phyloP scores from a whole-genome alignment of 108 stramenopile species.

The Ochromonas danica region DNA sequence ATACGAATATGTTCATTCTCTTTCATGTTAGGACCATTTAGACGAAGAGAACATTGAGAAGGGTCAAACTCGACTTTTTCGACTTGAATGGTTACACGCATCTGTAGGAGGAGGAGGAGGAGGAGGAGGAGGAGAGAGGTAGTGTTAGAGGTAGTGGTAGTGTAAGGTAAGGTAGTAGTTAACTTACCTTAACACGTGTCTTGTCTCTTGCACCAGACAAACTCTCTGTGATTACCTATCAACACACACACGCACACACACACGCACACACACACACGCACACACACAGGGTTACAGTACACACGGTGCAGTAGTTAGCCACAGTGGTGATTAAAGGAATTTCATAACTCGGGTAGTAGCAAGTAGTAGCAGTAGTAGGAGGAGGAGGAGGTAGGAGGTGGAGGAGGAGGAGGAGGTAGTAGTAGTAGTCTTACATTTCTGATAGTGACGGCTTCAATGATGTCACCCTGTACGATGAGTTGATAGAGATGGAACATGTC shows the following conservation, averaged over 20 bases:
- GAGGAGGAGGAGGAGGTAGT: background rate
- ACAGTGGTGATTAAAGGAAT: background rate
- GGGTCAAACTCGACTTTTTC: constrained; percentile 85
- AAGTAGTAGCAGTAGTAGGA: background rate
- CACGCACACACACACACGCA: background rate
- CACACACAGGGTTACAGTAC: no score
- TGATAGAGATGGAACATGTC: constrained; percentile 98
- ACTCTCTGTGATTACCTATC: constrained; percentile 73
- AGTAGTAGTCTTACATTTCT: constrained; percentile 66
- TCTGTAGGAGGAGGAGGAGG: background rate
- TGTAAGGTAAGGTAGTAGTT: background rate
- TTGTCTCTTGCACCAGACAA: constrained; percentile 62
- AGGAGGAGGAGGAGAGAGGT: background rate
- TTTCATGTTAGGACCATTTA: constrained; percentile 70
- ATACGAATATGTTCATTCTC: constrained; percentile 79
- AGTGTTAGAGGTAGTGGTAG: background rate
- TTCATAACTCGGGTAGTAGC: background rate
- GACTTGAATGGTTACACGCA: constrained; percentile 75
- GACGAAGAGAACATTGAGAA: constrained; percentile 72
- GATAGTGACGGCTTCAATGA: constrained; percentile 81
- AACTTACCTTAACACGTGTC: constrained; percentile 7
- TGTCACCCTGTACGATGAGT: constrained; percentile 75
- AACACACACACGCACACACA: background rate
- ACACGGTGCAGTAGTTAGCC: no score
- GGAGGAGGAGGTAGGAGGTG: background rate